These are phyloP conservation scores for Elsinoe perseae DNA, from an alignment of 2,329 filamentous ascomycete species.

Conservation along the genomic window DNA sequence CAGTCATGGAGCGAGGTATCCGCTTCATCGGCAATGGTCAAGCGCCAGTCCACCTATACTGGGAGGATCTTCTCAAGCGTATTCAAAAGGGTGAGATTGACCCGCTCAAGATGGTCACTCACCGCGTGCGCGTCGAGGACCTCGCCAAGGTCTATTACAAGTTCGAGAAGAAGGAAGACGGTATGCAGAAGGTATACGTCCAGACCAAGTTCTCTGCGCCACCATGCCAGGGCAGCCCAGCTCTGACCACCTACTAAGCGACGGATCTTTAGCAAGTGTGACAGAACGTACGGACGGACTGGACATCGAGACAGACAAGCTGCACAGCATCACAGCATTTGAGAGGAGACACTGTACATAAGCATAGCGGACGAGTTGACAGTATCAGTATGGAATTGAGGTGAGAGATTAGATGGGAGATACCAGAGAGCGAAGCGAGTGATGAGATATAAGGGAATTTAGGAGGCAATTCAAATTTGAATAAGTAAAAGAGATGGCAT, in stretches of 20 bases:
- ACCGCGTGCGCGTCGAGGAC: slow-evolving; percentile 54
- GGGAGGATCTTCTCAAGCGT: slow-evolving; percentile 63
- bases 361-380: background rate
- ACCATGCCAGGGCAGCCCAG: slow-evolving; percentile 43
- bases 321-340: background rate
- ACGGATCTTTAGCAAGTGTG: background rate
- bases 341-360: slow-evolving; percentile 3
- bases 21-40: slow-evolving; percentile 64
- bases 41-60: slow-evolving; percentile 74
- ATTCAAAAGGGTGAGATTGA: slow-evolving; percentile 64
- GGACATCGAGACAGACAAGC: background rate
- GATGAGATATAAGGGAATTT: background rate
- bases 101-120: slow-evolving; percentile 71
- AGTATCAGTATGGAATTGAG: slow-evolving; percentile 1
- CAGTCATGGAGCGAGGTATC: slow-evolving; percentile 79
- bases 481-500: background rate
- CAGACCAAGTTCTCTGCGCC: slow-evolving; percentile 52
- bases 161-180: slow-evolving; percentile 63
- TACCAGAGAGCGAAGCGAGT: no score
- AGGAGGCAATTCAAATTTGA: background rate
- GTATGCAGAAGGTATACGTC: slow-evolving; percentile 74
- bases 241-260: slow-evolving; percentile 40
- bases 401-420: background rate
- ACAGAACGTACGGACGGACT: background rate
- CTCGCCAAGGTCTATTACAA: slow-evolving; percentile 47